A percentile compares a stretch with the other conserved stretches of the same genome.
These are phyloP conservation scores for Rosellinia necatrix DNA, from an alignment of 2,329 filamentous ascomycete species.

Conservation along the genomic window DNA sequence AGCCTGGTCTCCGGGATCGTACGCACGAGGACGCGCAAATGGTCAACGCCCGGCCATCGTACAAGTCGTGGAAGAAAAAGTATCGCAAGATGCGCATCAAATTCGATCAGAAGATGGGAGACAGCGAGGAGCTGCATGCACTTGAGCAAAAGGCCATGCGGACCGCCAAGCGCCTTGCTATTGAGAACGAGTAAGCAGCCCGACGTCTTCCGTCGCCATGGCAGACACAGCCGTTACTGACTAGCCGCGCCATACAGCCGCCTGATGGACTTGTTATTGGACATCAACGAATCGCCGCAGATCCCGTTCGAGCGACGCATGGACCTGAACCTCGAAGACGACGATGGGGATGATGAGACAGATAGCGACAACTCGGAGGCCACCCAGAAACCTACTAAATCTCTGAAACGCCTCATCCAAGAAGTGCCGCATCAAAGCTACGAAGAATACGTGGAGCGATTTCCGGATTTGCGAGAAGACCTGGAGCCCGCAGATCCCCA, in stretches of 20 bases:
- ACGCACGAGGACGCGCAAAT: conserved; percentile 42
- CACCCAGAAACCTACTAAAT: conserved; percentile 49
- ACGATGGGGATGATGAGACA: conserved; percentile 47
- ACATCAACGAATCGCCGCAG: conserved; percentile 84
- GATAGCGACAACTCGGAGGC: conserved; percentile 47
- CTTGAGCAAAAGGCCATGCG: conserved; percentile 80
- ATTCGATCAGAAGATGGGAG: conserved; percentile 78
- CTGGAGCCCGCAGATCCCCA: conserved; percentile 56
- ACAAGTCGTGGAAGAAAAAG: conserved; percentile 86
- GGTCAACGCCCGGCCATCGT: conserved; percentile 55
- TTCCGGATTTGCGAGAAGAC: conserved; percentile 60
- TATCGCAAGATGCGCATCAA: conserved; percentile 86
- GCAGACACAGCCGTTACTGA: conserved; percentile 23
- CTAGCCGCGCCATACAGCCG: conserved; percentile 60
- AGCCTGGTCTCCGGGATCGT: conserved; percentile 41
- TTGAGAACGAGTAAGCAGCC: conserved; percentile 83
- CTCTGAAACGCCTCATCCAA: conserved; percentile 54
- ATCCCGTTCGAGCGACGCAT: conserved; percentile 76
- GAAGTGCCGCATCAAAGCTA: conserved; percentile 59
- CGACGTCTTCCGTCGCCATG: conserved; percentile 26
- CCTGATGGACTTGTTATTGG: conserved; percentile 83
- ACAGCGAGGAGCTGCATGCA: conserved; percentile 81
- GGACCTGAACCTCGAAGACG: conserved; percentile 62
- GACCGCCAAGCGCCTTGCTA: conserved; percentile 80
- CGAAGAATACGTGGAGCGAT: conserved; percentile 63